phyloP scores from a whole-genome alignment of 2,329 filamentous ascomycete genomes.

The Rutstroemia sydowiana region DNA sequence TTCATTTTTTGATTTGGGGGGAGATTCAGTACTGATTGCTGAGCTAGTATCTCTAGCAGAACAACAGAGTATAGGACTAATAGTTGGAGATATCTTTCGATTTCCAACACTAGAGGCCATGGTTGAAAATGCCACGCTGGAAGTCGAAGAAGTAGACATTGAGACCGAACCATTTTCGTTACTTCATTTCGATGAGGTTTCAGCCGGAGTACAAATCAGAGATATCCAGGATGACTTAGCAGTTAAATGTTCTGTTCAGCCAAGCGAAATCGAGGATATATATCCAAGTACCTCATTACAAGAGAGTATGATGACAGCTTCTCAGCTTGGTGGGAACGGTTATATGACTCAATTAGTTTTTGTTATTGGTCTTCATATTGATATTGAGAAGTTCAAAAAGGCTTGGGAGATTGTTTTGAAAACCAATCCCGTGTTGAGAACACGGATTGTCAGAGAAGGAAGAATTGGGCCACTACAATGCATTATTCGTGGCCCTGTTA shows the following conservation, averaged over 20 bases:
- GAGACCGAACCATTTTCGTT: not conserved
- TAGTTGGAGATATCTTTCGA: not conserved
- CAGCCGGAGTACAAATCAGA: not conserved
- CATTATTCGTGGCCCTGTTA: not conserved
- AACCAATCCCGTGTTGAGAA: not conserved
- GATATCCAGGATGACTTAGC: not conserved
- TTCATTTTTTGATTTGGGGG: not conserved
- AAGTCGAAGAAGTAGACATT: not conserved
- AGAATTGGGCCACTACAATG: not conserved
- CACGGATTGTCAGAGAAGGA: not conserved
- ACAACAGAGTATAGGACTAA: not conserved
- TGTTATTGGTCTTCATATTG: not conserved
- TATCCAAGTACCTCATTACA: slow-evolving; percentile 1
- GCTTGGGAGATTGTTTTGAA: not conserved
- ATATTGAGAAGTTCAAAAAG: not conserved
- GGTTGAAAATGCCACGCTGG: not conserved
- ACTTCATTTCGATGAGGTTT: not conserved
- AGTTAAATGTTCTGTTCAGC: not conserved
- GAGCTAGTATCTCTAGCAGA: not conserved
- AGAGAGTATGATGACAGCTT: not conserved
- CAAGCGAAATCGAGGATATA: not conserved
- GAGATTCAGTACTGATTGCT: not conserved
- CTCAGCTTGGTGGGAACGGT: not conserved
- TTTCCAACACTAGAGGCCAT: not conserved
- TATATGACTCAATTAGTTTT: not conserved